A percentile compares a stretch with the other conserved stretches of the same genome.
These are phyloP conservation scores for Taiozyma onychis DNA, from an alignment of 1,139 yeast genomes.

Conservation along the genomic window DNA sequence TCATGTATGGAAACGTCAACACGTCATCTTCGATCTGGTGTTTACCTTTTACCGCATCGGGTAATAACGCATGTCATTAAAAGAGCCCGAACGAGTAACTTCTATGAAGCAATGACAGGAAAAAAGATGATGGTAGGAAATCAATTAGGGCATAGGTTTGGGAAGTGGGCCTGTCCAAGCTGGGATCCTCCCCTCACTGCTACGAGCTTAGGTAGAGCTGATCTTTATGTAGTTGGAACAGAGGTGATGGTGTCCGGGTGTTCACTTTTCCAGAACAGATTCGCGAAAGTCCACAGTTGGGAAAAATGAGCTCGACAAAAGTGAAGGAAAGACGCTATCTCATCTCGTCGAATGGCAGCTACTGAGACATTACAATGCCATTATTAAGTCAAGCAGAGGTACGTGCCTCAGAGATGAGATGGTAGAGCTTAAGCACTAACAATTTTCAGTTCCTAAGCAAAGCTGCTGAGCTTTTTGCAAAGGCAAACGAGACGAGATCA, in stretches of 20 bases:
- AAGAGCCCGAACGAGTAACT: neutral
- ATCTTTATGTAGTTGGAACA: too few relatives aligned
- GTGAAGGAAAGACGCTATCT: neutral
- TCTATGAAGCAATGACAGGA: neutral
- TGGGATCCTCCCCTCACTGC: neutral
- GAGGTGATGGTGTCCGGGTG: neutral
- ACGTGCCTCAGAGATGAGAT: conserved; percentile 2
- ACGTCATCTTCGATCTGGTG: neutral
- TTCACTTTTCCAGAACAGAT: neutral
- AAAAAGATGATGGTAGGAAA: neutral
- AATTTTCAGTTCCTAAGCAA: conserved; percentile 31
- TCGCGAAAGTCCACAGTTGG: neutral
- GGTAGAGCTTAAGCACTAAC: conserved; percentile 2
- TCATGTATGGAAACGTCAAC: neutral
- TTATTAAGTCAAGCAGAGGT: conserved; percentile 19
- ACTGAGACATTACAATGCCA: conserved; percentile 8
- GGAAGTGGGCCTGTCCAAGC: neutral
- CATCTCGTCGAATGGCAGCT: neutral
- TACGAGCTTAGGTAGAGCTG: neutral
- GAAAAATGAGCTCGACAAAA: neutral
- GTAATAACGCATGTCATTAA: neutral
- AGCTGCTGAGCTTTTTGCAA: conserved; percentile 29
- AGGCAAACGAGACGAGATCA: conserved; percentile 32
- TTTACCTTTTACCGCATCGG: conserved; percentile 7
- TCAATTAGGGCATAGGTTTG: neutral